phyloP scores from a whole-genome alignment of 257 asterid species.

The Solanum pimpinellifolium region DNA sequence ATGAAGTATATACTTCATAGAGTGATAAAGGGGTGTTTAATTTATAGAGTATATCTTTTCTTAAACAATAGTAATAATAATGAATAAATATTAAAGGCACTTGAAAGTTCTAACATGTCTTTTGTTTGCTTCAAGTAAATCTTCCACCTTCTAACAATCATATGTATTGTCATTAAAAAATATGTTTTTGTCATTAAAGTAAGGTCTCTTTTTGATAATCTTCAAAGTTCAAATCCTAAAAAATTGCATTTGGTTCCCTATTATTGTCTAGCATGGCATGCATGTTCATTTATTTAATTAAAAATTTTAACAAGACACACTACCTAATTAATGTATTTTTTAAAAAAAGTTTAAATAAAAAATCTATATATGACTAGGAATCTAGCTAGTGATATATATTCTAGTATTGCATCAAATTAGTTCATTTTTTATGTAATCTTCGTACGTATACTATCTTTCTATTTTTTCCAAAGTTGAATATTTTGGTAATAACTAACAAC shows the following conservation, averaged over 20 bases:
- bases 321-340: neutral
- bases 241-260: conserved; percentile 1
- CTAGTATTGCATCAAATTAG: neutral
- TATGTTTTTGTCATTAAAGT: neutral
- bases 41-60: neutral
- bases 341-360: neutral
- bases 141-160: conserved; percentile 24
- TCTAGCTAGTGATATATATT: neutral
- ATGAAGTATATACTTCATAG: no score
- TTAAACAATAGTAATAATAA: neutral
- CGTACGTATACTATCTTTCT: neutral
- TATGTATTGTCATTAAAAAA: neutral
- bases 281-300: neutral
- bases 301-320: neutral
- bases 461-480: neutral
- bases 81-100: conserved; percentile 31
- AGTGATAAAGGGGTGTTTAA: neutral
- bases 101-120: conserved; percentile 43
- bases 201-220: neutral
- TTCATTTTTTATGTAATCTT: neutral
- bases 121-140: conserved; percentile 31
- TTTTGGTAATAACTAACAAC: neutral
- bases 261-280: neutral
- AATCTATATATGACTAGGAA: neutral
- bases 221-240: neutral